These are phyloP conservation scores for Pythium pyrilobum DNA, from an alignment of 352 stramenopile species.

Conservation along the genomic window DNA sequence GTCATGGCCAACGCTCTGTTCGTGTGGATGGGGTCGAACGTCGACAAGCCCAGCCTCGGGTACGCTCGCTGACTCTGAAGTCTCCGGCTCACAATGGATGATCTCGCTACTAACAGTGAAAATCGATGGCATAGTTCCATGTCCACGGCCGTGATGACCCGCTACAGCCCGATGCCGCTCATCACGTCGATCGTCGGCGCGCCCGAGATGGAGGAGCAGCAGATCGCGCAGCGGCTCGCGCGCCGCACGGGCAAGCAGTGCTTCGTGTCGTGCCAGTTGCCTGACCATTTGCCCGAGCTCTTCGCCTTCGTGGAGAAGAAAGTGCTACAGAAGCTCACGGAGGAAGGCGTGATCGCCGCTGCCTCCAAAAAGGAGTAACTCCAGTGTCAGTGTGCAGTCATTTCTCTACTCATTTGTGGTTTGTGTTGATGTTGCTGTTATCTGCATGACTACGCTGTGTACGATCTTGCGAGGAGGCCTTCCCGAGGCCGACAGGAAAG, in stretches of 20 bases:
- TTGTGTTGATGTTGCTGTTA: neutral
- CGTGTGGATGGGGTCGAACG: conserved; percentile 68
- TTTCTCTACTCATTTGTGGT: conserved; percentile 7
- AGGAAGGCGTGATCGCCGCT: conserved; percentile 41
- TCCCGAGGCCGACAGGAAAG: no score
- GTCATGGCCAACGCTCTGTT: conserved; percentile 59
- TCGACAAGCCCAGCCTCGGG: conserved; percentile 35
- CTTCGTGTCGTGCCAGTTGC: conserved; percentile 79
- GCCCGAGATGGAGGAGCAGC: conserved; percentile 70
- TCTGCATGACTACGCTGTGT: neutral
- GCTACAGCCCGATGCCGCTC: conserved; percentile 75
- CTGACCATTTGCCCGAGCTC: conserved; percentile 65
- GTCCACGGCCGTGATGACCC: conserved; percentile 71
- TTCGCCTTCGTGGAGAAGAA: conserved; percentile 66
- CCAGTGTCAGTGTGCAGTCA: no score
- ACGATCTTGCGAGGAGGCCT: no score
- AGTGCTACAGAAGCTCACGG: conserved; percentile 39
- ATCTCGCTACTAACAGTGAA: neutral
- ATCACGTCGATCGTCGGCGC: conserved; percentile 66
- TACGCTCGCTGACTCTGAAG: conserved; percentile 2
- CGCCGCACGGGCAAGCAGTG: conserved; percentile 58
- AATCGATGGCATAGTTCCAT: conserved; percentile 35
- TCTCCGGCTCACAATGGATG: neutral
- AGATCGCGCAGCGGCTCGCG: conserved; percentile 74
- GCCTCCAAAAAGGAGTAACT: conserved; percentile 9